phyloP scores from a whole-genome alignment of 441 rosid species.

The Adansonia madagascariensis region DNA sequence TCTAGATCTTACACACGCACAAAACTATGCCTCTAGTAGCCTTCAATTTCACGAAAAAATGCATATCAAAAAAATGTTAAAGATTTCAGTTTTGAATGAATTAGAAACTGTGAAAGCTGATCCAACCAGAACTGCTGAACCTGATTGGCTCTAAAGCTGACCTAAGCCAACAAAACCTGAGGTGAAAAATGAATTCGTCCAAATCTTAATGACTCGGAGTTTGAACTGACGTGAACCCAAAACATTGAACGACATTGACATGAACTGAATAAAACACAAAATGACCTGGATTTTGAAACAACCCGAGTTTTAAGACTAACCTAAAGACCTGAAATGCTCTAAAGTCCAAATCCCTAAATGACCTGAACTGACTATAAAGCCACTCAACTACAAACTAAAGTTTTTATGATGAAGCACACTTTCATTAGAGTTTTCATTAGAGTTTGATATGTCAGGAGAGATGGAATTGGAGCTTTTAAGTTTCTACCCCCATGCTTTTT shows the following conservation, averaged over 20 bases:
- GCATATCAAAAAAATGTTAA: neutral
- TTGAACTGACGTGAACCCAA: neutral
- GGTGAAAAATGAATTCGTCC: too few species aligned
- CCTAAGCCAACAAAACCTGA: neutral
- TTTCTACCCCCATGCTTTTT: neutral
- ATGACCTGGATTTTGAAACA: neutral
- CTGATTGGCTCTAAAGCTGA: neutral
- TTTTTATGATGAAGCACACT: neutral
- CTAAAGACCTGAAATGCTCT: neutral
- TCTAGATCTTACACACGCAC: neutral
- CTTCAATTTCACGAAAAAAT: neutral
- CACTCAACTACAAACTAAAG: neutral
- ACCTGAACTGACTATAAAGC: neutral
- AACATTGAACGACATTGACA: neutral
- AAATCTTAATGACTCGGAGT: neutral
- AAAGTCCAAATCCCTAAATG: neutral
- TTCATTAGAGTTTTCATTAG: too few species aligned
- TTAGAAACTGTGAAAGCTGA: neutral
- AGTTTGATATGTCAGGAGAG: neutral
- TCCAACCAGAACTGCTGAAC: neutral
- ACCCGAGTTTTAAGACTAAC: neutral
- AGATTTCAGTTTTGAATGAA: conserved; percentile 7
- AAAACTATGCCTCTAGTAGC: neutral
- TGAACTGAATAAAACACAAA: neutral
- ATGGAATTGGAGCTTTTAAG: too few species aligned